These are phyloP conservation scores for Wickerhamiella azyma DNA, from an alignment of 805 yeast species.

Conservation along the genomic window DNA sequence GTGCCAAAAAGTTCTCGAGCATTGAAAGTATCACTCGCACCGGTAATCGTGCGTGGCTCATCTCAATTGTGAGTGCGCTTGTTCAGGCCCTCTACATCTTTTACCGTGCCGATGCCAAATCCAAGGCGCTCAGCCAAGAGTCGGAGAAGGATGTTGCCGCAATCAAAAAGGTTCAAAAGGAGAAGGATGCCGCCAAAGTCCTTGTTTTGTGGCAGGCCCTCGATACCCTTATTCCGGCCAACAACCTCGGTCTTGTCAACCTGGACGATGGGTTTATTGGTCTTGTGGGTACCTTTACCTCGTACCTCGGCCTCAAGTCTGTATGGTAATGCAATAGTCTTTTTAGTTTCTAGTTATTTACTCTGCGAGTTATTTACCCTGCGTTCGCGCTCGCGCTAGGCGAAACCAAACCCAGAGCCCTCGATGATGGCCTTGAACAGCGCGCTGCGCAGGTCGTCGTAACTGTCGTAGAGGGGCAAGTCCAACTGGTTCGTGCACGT, in stretches of 20 bases:
- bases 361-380: no score
- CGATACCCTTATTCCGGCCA: slow-evolving; percentile 63
- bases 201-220: slow-evolving; percentile 57
- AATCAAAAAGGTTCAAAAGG: slow-evolving; percentile 24
- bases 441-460: slow-evolving; percentile 71
- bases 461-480: slow-evolving; percentile 82
- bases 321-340: slow-evolving; percentile 2
- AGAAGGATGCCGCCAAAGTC: slow-evolving; percentile 29
- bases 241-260: slow-evolving; percentile 45
- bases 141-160: slow-evolving; percentile 29
- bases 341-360: no score
- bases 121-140: slow-evolving; percentile 15
- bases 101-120: slow-evolving; percentile 31
- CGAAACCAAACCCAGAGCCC: slow-evolving; percentile 92
- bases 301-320: slow-evolving; percentile 50
- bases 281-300: slow-evolving; percentile 70
- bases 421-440: slow-evolving; percentile 77
- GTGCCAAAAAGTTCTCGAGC: slow-evolving; percentile 25
- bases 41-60: slow-evolving; percentile 47
- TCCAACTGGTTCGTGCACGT: slow-evolving; percentile 95
- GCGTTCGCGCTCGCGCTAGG: no score
- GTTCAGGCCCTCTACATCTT: slow-evolving; percentile 44
- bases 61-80: slow-evolving; percentile 52
- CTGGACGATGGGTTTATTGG: slow-evolving; percentile 73
- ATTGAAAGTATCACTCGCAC: slow-evolving; percentile 12